Conservation (phyloP, 176 grass and related monocot genomes). For the Lolium multiflorum region DNA sequence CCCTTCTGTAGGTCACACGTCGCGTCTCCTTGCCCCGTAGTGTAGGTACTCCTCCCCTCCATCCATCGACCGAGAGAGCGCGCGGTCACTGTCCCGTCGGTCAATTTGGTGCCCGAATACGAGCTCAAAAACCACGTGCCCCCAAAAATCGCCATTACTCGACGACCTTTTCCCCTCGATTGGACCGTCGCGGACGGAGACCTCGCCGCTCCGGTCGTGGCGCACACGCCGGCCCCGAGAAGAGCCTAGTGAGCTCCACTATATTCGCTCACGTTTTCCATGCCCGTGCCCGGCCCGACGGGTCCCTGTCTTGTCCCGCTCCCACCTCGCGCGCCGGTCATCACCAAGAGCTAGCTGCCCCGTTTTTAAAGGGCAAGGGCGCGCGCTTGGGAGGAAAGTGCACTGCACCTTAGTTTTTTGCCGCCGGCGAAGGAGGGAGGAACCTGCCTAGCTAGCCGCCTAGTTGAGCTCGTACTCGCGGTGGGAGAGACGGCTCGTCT, state of each 20-base stretch:
- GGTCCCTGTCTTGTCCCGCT: not conserved
- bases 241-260: not conserved
- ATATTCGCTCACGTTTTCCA: conserved; percentile 49
- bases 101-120: not conserved
- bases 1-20: no score
- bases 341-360: conserved; percentile 6
- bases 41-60: not conserved
- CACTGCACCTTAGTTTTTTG: not conserved
- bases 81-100: not conserved
- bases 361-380: conserved; percentile 38
- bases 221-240: not conserved
- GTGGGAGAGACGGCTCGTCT: not conserved
- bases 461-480: not conserved
- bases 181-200: conserved; percentile 15
- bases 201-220: not conserved
- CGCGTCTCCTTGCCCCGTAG: no score
- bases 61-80: not conserved
- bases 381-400: not conserved
- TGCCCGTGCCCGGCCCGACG: not conserved
- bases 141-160: not conserved
- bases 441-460: not conserved
- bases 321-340: conserved; percentile 47
- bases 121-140: conserved; percentile 31
- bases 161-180: conserved; percentile 12
- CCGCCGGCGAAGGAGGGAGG: not conserved